Evolutionary conservation across 2,329 filamentous ascomycete genomes (phyloP).

Genomic region (Hypoxylon sp.): DNA sequence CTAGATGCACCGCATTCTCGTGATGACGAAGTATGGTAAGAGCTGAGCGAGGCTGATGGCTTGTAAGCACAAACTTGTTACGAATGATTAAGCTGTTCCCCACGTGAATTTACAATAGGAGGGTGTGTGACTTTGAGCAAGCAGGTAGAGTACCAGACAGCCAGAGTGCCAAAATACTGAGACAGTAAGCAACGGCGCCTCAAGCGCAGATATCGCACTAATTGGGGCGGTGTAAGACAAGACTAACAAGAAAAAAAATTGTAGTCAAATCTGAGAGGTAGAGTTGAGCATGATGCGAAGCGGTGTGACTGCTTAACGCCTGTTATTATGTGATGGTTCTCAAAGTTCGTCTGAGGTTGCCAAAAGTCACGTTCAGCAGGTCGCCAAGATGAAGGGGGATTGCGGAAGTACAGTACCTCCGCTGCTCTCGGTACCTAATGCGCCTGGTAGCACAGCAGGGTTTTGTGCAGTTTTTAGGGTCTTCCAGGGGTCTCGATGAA

Average conservation of each 20-base stretch:
- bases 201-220: slow-evolving; percentile 4
- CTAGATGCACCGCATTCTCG: slow-evolving; percentile 25
- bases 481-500: slow-evolving; percentile 13
- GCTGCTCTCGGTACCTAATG: too few relatives aligned
- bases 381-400: slow-evolving; percentile 8
- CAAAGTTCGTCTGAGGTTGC: slow-evolving; percentile 24
- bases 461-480: slow-evolving; percentile 20
- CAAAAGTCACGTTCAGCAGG: slow-evolving; percentile 20
- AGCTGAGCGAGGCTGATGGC: slow-evolving; percentile 23
- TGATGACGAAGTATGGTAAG: slow-evolving; percentile 20
- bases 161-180: slow-evolving; percentile 13
- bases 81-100: slow-evolving; percentile 7
- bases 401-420: too few relatives aligned
- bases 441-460: slow-evolving; percentile 18
- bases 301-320: slow-evolving; percentile 30
- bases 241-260: not conserved
- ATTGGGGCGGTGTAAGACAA: slow-evolving; percentile 29
- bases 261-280: slow-evolving; percentile 2
- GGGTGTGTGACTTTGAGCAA: slow-evolving; percentile 17
- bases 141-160: too few relatives aligned
- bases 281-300: slow-evolving; percentile 20
- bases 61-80: slow-evolving; percentile 9
- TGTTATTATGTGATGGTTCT: slow-evolving; percentile 13
- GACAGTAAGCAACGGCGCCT: not conserved
- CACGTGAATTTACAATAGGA: slow-evolving; percentile 6